Percentiles rank a stretch among this genome's conserved stretches.
phyloP scores from a whole-genome alignment of 495 filamentous ascomycete genomes.

The Haplographium delicatum region DNA sequence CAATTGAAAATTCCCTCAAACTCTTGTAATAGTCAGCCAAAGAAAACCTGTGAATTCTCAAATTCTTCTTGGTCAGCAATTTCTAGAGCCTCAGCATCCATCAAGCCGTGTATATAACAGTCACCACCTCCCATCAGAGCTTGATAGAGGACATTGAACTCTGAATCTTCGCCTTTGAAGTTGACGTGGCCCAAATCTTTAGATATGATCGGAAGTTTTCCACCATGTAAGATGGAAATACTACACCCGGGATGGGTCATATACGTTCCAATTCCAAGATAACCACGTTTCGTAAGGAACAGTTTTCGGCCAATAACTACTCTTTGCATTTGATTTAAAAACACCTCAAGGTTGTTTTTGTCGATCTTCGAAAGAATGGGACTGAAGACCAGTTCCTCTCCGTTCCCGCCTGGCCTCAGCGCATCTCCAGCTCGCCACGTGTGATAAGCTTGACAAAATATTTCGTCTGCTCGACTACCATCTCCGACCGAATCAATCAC shows the following conservation, averaged over 20 bases:
- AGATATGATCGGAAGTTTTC: background rate
- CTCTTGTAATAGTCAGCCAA: too few relatives aligned
- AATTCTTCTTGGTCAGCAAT: too few relatives aligned
- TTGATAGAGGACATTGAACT: too few relatives aligned
- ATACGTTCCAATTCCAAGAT: background rate
- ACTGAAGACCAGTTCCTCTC: too few relatives aligned
- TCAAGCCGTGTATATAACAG: too few relatives aligned
- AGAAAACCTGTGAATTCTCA: too few relatives aligned
- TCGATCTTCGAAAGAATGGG: background rate
- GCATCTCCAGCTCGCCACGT: background rate
- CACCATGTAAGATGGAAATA: background rate
- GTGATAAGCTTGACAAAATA: background rate
- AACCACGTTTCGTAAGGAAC: background rate
- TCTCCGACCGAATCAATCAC: background rate
- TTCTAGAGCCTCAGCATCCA: too few relatives aligned
- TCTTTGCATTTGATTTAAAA: background rate
- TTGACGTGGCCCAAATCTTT: too few relatives aligned
- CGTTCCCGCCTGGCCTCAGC: too few relatives aligned
- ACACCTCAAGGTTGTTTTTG: background rate
- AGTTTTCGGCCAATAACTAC: background rate
- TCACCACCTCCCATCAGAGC: too few relatives aligned
- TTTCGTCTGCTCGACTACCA: background rate
- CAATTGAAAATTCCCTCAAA: too few relatives aligned
- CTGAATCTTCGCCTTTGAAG: too few relatives aligned
- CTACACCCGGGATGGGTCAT: background rate